Conservation (phyloP, 441 rosid species). For the Erodium texanum region DNA sequence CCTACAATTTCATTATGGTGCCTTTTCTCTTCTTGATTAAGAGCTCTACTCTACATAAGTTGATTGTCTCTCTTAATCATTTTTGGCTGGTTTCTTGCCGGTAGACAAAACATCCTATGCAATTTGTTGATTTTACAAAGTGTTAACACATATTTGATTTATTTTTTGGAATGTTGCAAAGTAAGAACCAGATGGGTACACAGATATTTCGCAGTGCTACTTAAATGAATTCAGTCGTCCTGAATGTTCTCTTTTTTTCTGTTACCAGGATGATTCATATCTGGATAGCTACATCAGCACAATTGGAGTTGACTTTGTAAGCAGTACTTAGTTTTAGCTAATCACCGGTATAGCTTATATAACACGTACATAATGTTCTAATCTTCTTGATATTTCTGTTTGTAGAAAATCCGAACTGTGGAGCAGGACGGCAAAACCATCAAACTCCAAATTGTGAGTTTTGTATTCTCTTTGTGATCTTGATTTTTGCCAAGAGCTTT, state of each 20-base stretch:
- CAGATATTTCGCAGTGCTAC: background rate
- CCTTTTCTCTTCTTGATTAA: background rate
- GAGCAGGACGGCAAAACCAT: constrained; percentile 95
- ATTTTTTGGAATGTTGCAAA: background rate
- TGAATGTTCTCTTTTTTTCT: background rate
- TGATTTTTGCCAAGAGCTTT: background rate
- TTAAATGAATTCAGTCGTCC: background rate
- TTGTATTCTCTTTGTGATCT: background rate
- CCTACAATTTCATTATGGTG: background rate
- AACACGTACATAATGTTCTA: background rate
- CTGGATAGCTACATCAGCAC: constrained; percentile 95
- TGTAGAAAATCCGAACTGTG: constrained; percentile 91
- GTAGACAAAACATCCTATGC: background rate
- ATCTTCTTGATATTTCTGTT: background rate
- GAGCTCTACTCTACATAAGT: background rate
- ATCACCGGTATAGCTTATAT: constrained; percentile 3
- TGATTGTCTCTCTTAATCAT: background rate
- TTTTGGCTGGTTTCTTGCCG: background rate
- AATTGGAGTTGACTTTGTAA: constrained; percentile 94
- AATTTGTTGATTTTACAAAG: background rate
- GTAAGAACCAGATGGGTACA: background rate
- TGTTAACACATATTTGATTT: background rate
- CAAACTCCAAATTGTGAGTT: constrained; percentile 86
- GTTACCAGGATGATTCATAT: constrained; percentile 76
- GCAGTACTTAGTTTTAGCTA: constrained; percentile 18